phyloP scores from a whole-genome alignment of 495 filamentous ascomycete genomes.

The Penicillium steckii region DNA sequence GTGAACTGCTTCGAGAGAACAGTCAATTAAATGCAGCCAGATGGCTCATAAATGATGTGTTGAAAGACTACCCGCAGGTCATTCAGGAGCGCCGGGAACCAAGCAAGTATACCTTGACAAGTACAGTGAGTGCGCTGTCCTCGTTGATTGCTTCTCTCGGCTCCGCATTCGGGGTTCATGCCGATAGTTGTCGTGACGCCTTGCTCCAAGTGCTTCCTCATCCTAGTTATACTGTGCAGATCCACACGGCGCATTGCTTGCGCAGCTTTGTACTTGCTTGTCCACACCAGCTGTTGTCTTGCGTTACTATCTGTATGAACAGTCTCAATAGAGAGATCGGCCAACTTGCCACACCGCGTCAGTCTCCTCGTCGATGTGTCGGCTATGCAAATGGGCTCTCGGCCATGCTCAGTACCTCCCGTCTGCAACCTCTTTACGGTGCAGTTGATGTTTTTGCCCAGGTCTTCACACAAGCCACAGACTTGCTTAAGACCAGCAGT shows the following conservation, averaged over 20 bases:
- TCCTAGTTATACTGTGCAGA: slow-evolving; percentile 92
- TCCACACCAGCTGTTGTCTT: slow-evolving; percentile 86
- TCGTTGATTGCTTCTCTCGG: slow-evolving; percentile 78
- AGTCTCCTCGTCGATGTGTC: slow-evolving; percentile 79
- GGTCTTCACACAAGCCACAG: slow-evolving; percentile 86
- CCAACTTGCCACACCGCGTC: slow-evolving; percentile 70
- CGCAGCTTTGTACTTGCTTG: slow-evolving; percentile 86
- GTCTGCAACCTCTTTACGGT: slow-evolving; percentile 84
- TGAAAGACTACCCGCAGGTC: slow-evolving; percentile 93
- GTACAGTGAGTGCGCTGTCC: slow-evolving; percentile 74
- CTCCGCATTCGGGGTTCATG: slow-evolving; percentile 71
- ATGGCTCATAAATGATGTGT: slow-evolving; percentile 77
- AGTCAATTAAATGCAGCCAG: slow-evolving; percentile 81
- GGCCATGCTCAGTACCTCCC: slow-evolving; percentile 85
- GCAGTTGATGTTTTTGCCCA: slow-evolving; percentile 94
- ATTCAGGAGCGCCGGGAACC: slow-evolving; percentile 90
- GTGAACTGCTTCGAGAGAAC: slow-evolving; percentile 79
- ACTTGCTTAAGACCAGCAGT: slow-evolving; percentile 88
- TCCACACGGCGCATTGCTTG: slow-evolving; percentile 80
- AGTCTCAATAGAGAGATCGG: slow-evolving; percentile 84
- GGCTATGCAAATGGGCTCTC: slow-evolving; percentile 94
- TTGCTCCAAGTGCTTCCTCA: slow-evolving; percentile 91
- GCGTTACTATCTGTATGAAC: slow-evolving; percentile 95
- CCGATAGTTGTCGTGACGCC: slow-evolving; percentile 80
- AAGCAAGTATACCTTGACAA: slow-evolving; percentile 78